Conservation (phyloP, 805 yeast genomes). For the Candida maesae region DNA sequence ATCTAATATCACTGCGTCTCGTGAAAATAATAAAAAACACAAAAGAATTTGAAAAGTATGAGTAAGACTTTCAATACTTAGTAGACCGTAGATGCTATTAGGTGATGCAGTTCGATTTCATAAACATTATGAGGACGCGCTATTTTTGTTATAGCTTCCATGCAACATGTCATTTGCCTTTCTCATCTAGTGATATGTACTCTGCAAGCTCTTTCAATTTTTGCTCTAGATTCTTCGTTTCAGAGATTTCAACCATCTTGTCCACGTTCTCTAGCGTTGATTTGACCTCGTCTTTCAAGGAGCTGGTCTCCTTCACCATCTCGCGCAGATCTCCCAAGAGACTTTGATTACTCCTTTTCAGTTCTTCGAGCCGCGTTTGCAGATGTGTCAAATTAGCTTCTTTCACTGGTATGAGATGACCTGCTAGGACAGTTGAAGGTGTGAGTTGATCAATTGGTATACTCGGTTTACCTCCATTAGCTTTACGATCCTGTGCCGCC, state of each 20-base stretch:
- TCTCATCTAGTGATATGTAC: not conserved
- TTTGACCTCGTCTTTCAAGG: constrained; percentile 8
- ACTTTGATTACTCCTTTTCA: constrained; percentile 11
- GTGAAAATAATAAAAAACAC: not conserved
- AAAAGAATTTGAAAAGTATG: not conserved
- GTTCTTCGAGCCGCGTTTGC: constrained; percentile 11
- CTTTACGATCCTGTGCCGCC: constrained; percentile 28
- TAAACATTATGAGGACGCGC: no score
- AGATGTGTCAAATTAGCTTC: constrained; percentile 17
- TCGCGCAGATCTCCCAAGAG: constrained; percentile 16
- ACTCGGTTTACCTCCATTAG: not conserved
- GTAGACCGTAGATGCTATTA: no score
- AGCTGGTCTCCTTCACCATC: constrained; percentile 11
- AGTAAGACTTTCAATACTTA: no score
- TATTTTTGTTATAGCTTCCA: no score
- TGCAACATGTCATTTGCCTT: not conserved
- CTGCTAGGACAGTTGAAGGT: constrained; percentile 17
- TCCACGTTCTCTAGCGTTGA: constrained; percentile 11
- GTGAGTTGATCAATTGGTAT: constrained; percentile 21
- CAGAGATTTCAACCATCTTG: constrained; percentile 8
- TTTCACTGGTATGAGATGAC: constrained; percentile 26
- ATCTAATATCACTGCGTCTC: no score
- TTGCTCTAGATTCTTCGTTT: constrained; percentile 9
- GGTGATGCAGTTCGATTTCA: no score
- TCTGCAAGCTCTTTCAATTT: constrained; percentile 14